Evolutionary conservation across 345 rosid species (phyloP).

Genomic region (Arabis alpina): DNA sequence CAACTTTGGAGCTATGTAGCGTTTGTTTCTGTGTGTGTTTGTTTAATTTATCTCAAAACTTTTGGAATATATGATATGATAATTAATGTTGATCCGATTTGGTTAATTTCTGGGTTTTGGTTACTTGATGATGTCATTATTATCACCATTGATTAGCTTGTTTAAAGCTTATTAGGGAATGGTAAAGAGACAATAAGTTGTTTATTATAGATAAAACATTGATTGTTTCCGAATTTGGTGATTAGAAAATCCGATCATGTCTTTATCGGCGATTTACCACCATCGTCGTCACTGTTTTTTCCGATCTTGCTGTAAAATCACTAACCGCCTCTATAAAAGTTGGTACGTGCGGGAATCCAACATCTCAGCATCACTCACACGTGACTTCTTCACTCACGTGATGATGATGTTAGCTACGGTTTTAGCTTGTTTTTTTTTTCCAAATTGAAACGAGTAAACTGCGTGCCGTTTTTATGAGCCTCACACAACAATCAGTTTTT

Average conservation of each 20-base stretch:
- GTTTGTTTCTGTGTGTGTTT: constrained; percentile 12
- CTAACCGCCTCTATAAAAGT: constrained; percentile 5
- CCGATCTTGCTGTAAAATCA: constrained; percentile 3
- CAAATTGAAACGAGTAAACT: background rate
- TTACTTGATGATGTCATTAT: too few relatives aligned
- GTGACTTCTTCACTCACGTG: constrained; percentile 26
- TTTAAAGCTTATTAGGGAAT: background rate
- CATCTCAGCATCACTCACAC: constrained; percentile 41
- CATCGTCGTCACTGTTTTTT: background rate
- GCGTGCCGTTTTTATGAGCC: constrained; percentile 30
- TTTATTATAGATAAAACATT: too few relatives aligned
- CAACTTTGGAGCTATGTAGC: constrained; percentile 31
- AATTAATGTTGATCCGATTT: background rate
- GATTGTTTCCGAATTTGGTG: too few relatives aligned
- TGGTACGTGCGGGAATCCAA: constrained; percentile 41
- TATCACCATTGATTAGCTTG: background rate
- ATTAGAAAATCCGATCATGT: background rate
- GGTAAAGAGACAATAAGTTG: background rate
- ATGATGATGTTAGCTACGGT: background rate
- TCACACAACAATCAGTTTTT: constrained; percentile 20
- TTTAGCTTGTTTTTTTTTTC: background rate
- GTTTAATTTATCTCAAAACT: constrained; percentile 12
- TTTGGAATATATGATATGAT: constrained; percentile 3
- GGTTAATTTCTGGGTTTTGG: background rate
- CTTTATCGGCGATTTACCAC: background rate